Evolutionary conservation across 495 filamentous ascomycete species (phyloP).

Genomic region (Choiromyces venosus): DNA sequence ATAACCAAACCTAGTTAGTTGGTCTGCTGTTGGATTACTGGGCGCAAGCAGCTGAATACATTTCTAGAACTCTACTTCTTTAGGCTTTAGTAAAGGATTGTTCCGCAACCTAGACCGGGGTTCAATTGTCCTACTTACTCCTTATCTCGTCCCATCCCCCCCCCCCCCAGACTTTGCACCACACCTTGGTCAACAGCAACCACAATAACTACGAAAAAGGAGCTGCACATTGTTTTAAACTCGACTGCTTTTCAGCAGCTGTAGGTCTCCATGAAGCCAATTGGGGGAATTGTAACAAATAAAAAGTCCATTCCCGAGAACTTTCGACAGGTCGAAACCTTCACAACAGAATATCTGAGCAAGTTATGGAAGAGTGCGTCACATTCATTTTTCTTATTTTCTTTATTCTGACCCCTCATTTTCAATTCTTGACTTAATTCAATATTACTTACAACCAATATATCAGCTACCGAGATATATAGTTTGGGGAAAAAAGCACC

Average conservation of each 20-base stretch:
- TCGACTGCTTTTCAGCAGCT: conserved; percentile 14
- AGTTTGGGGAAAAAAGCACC: conserved; percentile 21
- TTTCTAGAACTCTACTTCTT: conserved; percentile 36
- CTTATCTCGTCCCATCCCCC: conserved; percentile 32
- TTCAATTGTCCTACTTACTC: conserved; percentile 27
- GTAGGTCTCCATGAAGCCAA: conserved; percentile 41
- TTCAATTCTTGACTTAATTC: conserved; percentile 19
- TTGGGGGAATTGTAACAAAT: conserved; percentile 41
- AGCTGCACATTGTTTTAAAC: not conserved
- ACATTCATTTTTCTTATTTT: conserved; percentile 11
- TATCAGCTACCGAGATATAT: conserved; percentile 29
- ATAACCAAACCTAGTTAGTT: not conserved
- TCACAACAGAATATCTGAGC: conserved; percentile 39
- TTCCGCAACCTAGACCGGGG: conserved; percentile 23
- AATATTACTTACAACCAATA: conserved; percentile 39
- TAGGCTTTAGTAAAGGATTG: conserved; percentile 22
- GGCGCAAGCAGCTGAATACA: conserved; percentile 6
- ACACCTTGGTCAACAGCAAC: not conserved
- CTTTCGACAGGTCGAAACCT: conserved; percentile 39
- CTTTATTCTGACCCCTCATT: conserved; percentile 4
- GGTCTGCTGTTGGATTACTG: not conserved
- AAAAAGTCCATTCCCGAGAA: conserved; percentile 39
- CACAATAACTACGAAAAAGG: not conserved
- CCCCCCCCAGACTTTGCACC: not conserved
- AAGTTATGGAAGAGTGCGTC: conserved; percentile 43